Evolutionary conservation across 768 basidiomycete genomes (phyloP), one percentile per base, ranked within the genome.

Genomic region (Termitomyces sp.): DNA sequence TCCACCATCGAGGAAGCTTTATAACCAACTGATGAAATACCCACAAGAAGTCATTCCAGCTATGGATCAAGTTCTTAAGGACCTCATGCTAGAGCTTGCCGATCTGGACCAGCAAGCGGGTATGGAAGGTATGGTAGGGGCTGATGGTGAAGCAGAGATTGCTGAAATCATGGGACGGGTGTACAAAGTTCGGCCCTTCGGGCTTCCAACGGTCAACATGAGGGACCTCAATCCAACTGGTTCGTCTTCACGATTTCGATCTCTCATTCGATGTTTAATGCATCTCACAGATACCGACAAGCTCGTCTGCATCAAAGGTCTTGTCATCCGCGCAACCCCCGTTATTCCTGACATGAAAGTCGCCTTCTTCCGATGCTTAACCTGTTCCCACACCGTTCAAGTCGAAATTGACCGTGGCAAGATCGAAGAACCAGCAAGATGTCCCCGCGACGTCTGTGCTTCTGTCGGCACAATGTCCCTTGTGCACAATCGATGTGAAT

Each of bases 291-390:
- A 99, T 70, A 99, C 97, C 67, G 97, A 99, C 82, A 97, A 98
- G 74, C 87, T 99, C 20, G 91, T 97, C 20, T 89, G 86, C 60
- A 90, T 99, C 77, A 97, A 96, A 72, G 97, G 97, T 60, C 86
- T 99, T 7, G 94, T 98, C 68, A 98, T 99, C 63, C 91, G 97
- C 29, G 92, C 96, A 0, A 98, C 97, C 0, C 94, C 96, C 11
- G 91, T 99, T 68, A 98, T 98, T 61, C 97, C 97, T 4, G 97
- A 99, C 75, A 98, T 99, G 97, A 96, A 96, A 76, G 86, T 87
- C 65, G 97, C 96, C 25, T 98, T 99, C 80, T 99, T 99, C 85
- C 91, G 96, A 58, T 99, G 97, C 76, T 80, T 93, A 32, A 91
- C 89, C 42, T 99, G 97, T 73, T 90, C 90, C 45, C 97, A 98